Evolutionary conservation across 2,329 filamentous ascomycete species (phyloP).

Genomic region (Huntiella abstrusa): DNA sequence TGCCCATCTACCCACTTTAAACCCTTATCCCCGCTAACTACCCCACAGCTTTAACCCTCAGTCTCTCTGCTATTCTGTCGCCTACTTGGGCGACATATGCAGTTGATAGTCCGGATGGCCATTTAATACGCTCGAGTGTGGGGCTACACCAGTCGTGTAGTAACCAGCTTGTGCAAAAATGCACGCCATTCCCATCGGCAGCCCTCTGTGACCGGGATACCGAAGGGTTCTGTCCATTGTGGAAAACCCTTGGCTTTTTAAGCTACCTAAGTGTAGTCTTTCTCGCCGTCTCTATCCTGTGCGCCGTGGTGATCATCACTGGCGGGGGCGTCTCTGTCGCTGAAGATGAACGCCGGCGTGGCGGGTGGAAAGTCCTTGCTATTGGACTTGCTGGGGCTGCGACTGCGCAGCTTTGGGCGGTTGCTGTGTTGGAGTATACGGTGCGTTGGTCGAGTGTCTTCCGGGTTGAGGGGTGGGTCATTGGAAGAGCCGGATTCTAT

Average conservation of each 20-base stretch:
- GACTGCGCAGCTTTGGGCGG: constrained; percentile 20
- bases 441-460: constrained; percentile 18
- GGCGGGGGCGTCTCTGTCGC: constrained; percentile 61
- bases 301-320: constrained; percentile 50
- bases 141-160: constrained; percentile 73
- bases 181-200: constrained; percentile 41
- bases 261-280: constrained; percentile 71
- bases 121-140: constrained; percentile 37
- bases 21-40: not conserved
- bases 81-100: constrained; percentile 54
- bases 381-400: constrained; percentile 33
- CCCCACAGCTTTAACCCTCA: constrained; percentile 47
- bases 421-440: constrained; percentile 52
- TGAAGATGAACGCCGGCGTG: constrained; percentile 26
- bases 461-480: constrained; percentile 5
- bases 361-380: constrained; percentile 60
- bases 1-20: not conserved
- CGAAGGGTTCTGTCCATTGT: constrained; percentile 63
- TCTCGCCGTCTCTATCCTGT: constrained; percentile 44
- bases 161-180: constrained; percentile 30
- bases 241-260: constrained; percentile 73
- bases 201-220: constrained; percentile 44
- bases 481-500: constrained; percentile 7
- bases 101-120: constrained; percentile 29
- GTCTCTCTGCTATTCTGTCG: constrained; percentile 47